Evolutionary conservation across 2,329 filamentous ascomycete genomes (phyloP).

Genomic region (Polychaeton citri): DNA sequence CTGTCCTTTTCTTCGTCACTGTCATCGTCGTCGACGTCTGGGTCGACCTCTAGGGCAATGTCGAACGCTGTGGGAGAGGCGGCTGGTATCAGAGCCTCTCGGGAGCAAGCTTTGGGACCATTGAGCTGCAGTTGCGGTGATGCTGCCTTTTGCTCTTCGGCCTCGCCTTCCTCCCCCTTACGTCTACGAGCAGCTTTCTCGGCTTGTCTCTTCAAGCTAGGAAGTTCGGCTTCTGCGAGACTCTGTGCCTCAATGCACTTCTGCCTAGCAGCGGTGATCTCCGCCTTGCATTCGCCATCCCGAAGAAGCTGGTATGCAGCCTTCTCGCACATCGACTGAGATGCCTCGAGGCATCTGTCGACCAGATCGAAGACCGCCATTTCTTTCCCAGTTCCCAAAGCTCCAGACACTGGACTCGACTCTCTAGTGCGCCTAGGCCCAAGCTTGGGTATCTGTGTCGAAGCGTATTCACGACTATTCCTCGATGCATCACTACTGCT

Average conservation of each 20-base stretch:
- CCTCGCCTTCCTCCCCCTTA: not conserved
- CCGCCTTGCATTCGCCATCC: constrained; percentile 68
- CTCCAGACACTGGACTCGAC: not conserved
- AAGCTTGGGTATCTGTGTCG: constrained; percentile 25
- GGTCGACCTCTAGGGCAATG: constrained; percentile 1
- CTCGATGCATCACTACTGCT: constrained; percentile 18
- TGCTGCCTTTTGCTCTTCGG: not conserved
- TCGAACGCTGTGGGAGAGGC: too few relatives aligned
- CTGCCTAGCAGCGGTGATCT: constrained; percentile 56
- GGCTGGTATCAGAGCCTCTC: too few relatives aligned
- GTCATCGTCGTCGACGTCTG: constrained; percentile 1
- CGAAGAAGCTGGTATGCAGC: constrained; percentile 84
- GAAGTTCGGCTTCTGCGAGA: constrained; percentile 23
- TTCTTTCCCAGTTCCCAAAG: constrained; percentile 5
- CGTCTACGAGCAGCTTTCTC: constrained; percentile 9
- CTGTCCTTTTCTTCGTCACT: constrained; percentile 2
- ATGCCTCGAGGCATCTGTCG: constrained; percentile 66
- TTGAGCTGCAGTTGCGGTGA: too few relatives aligned
- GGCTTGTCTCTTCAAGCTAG: constrained; percentile 9
- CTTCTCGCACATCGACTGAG: constrained; percentile 70
- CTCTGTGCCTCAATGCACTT: constrained; percentile 52
- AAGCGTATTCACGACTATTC: constrained; percentile 21
- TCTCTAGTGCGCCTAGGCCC: constrained; percentile 16
- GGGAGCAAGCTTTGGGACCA: too few relatives aligned
- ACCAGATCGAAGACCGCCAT: constrained; percentile 42